Evolutionary conservation across 257 asterid genomes (phyloP), one percentile per base, ranked within the genome.

Genomic region (Echium plantagineum): DNA sequence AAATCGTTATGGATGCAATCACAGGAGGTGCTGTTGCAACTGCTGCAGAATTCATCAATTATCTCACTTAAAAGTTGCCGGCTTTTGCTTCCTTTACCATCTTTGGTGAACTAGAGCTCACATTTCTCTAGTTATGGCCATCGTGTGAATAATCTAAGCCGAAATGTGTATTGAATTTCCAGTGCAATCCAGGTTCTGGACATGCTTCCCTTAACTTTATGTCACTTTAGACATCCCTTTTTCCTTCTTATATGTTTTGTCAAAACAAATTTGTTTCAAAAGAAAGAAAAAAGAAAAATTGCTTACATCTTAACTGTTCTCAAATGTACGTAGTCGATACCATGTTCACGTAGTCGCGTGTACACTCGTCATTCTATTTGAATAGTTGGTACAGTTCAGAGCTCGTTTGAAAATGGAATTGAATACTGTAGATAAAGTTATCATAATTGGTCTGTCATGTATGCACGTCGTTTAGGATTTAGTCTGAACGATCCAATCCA

Each of bases 11-110:
- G 72, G 87, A 82, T 72, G 90, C 93, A 67, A 86, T 89, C 18
- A 52, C 84, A 59, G 95, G 86, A 59, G 86, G 90, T 63, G 97
- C 95, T 0, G 62, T 84, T 62, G 95, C 97, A 26, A 84, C 95
- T 66, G 95, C 97, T 66, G 79, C 87, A 3, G 94, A 75, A 72
- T 75, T 85, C 74, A 72, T 85, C 74, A 77, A 65, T 28, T 64
- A 75, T 64, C 76, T 83, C 48, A 79, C 80, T 20, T 87, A 75
- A 80, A 31, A 9, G 12, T 63, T 15, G 57, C 42, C 17, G 1
- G 9, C 15, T n/a, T 53, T 28, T 28, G 32, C 32, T 28, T 28
- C 32, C 32, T 21, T 52, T 20, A 17, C 17, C 9, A 24, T 65
- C 20, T 7, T 24, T 15, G 52, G 3, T 42, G 7, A 48, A 42